phyloP scores from a whole-genome alignment of 441 rosid species.

The Erodium trifolium region DNA sequence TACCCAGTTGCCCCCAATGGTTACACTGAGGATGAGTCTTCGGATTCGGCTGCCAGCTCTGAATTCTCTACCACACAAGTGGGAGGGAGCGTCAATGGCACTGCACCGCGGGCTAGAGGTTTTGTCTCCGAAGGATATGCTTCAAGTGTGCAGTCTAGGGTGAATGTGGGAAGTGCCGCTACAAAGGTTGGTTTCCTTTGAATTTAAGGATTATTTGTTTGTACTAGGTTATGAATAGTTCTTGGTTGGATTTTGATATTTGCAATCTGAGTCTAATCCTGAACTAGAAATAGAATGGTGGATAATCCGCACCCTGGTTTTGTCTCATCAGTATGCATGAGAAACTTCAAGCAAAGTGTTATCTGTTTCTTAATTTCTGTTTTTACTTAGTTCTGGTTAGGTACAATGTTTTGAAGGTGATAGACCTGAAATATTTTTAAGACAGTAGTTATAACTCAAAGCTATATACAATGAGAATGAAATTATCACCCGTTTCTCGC shows the following conservation, averaged over 20 bases:
- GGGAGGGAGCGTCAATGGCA: constrained; percentile 39
- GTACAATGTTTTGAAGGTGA: too few species aligned
- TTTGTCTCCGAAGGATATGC: constrained; percentile 48
- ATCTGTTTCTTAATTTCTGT: too few species aligned
- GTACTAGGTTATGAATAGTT: not conserved
- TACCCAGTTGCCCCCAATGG: constrained; percentile 30
- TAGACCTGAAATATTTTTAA: too few species aligned
- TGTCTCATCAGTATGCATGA: too few species aligned
- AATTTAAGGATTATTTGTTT: not conserved
- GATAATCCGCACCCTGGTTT: not conserved
- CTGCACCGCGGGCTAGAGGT: constrained; percentile 28
- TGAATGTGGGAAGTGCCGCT: constrained; percentile 25
- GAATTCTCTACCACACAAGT: constrained; percentile 64
- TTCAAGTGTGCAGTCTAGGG: constrained; percentile 41
- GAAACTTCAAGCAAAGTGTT: too few species aligned
- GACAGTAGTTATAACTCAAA: too few species aligned
- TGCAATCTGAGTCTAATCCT: not conserved
- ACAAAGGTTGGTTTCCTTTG: constrained; percentile 41
- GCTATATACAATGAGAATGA: too few species aligned
- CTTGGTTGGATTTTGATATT: not conserved
- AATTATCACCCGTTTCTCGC: too few species aligned
- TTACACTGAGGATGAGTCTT: constrained; percentile 52
- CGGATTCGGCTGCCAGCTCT: constrained; percentile 80
- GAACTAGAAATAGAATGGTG: constrained; percentile 5
- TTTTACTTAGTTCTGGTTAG: too few species aligned